Base-by-base conservation (phyloP, 371 early-diverging fungal genomes). In the Mucor sp. region DNA sequence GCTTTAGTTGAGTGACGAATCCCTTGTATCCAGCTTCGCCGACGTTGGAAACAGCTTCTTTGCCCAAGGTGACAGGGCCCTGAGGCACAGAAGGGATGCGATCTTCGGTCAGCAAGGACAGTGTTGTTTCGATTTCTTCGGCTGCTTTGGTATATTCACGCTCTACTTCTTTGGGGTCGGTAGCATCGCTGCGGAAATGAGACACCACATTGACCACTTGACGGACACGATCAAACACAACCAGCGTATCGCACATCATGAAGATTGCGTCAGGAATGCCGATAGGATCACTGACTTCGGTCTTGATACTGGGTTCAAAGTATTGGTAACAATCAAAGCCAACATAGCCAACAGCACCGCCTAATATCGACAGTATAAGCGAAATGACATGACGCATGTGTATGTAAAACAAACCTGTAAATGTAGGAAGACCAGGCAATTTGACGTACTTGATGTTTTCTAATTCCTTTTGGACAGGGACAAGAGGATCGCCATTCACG, bases 301-400 rank as follows among this genome's bases (percentile, higher is more conserved):
- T 86, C 53, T 85, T 78, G 2, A 92, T 88, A 47, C 89, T 87
- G 4, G 98, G 97, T 79, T 99, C 99, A 87, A 99, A 99, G 72
- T 95, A 93, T 71, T 94, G 91, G 35, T 95, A 92, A 69, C 98
- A 97, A 77, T 99, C 99, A 81, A 95, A 99, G 19, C 94, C 86
- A 59, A 99, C 91, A 77, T 95, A 99, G 15, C 99, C 99, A 41
- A 99, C 92, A 19, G 98, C 99, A 35, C 99, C 99, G 72, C 98
- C 95, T 81, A 65, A 32, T 47, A 23, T 32, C 14, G 0, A 21
- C 8, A 12, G 23, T 11, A 11, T 50, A 23, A 4, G 11, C 0
- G 21, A 19, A 5, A 19, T 11, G 14, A 37, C 3, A 37, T 14
- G 8, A 19, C 21, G 17, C 23, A 7, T 6, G 3, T 25, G n/a